These are phyloP conservation scores for Corrigiola litoralis DNA, from an alignment of 179 eudicot genomes.

Conservation along the genomic window DNA sequence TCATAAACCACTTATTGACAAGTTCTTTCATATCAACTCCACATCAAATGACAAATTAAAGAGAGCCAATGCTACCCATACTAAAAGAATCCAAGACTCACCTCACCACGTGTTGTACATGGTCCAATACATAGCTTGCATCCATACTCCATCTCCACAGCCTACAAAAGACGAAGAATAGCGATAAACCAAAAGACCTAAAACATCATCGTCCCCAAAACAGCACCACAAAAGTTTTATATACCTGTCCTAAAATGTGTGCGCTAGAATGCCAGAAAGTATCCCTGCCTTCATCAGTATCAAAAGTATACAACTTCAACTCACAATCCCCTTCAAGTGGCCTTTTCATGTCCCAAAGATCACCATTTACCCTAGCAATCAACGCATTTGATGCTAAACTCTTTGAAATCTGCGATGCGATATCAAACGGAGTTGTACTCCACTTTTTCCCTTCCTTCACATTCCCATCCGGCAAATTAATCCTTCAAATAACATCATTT, in stretches of 20 bases:
- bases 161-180: slow-evolving; percentile 33
- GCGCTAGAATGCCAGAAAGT: slow-evolving; percentile 99
- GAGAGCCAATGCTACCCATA: not conserved
- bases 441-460: slow-evolving; percentile 89
- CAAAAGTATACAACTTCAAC: slow-evolving; percentile 66
- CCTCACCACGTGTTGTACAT: slow-evolving; percentile 97
- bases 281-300: slow-evolving; percentile 80
- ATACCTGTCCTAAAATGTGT: slow-evolving; percentile 90
- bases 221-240: not conserved
- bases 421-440: slow-evolving; percentile 61
- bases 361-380: slow-evolving; percentile 63
- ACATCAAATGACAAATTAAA: not conserved
- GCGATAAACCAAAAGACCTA: not conserved
- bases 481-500: slow-evolving; percentile 51
- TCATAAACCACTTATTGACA: no score
- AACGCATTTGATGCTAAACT: slow-evolving; percentile 73
- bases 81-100: slow-evolving; percentile 11
- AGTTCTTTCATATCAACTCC: no score
- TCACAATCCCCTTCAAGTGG: slow-evolving; percentile 81
- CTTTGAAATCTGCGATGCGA: slow-evolving; percentile 78
- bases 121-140: slow-evolving; percentile 96
- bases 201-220: not conserved
- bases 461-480: slow-evolving; percentile 76
- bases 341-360: slow-evolving; percentile 85
- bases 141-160: slow-evolving; percentile 81